phyloP scores from a whole-genome alignment of 1,284 basidiomycete species.

The Coniophora puteana region DNA sequence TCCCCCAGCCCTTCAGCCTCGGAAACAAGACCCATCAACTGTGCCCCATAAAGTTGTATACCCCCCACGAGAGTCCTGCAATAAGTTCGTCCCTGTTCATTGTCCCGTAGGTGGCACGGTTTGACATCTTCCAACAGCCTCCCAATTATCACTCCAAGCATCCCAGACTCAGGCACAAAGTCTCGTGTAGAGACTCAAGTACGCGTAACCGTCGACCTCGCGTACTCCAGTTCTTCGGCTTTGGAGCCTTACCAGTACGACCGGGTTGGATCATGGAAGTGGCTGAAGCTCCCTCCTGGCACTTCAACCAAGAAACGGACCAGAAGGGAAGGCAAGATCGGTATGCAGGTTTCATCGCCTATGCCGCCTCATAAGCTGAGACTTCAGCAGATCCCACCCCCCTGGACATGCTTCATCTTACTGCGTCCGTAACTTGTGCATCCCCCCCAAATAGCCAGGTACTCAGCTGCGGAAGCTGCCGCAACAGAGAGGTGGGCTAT shows the following conservation, averaged over 20 bases:
- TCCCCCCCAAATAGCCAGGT: constrained; percentile 78
- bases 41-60: constrained; percentile 55
- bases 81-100: constrained; percentile 50
- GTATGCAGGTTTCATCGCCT: constrained; percentile 34
- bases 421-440: constrained; percentile 66
- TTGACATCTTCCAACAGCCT: constrained; percentile 40
- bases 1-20: constrained; percentile 52
- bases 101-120: background rate
- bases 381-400: constrained; percentile 58
- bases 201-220: constrained; percentile 74
- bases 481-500: constrained; percentile 70
- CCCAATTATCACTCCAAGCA: constrained; percentile 77
- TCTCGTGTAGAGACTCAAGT: constrained; percentile 94
- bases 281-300: constrained; percentile 73
- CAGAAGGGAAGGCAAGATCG: constrained; percentile 84
- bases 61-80: constrained; percentile 69
- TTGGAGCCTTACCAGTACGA: constrained; percentile 61
- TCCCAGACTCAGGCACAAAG: constrained; percentile 85
- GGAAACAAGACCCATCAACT: constrained; percentile 47
- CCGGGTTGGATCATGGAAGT: constrained; percentile 80
- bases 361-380: constrained; percentile 15
- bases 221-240: constrained; percentile 58
- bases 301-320: constrained; percentile 81
- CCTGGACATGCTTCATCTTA: constrained; percentile 69
- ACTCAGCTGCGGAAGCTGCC: constrained; percentile 80